Conservation (phyloP, 1,284 basidiomycete species). For the Rhodotorula sp. region DNA sequence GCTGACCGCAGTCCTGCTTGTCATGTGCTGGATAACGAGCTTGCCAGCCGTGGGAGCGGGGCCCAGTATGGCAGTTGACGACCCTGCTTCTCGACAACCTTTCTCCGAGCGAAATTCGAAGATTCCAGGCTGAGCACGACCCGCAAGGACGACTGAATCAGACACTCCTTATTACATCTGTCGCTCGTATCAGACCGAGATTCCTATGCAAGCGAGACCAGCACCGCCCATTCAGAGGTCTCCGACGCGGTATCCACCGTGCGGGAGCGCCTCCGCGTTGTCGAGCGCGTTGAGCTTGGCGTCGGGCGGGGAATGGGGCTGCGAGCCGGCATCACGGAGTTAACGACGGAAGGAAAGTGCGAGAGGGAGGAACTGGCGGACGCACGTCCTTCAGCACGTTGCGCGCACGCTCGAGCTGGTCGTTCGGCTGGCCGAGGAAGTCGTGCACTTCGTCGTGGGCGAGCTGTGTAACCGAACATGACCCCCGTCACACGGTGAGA, state of each 20-base stretch:
- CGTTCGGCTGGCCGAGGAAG: conserved; percentile 1
- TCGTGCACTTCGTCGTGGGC: conserved; percentile 8
- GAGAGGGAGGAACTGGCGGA: background rate
- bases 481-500: background rate
- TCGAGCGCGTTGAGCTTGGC: conserved; percentile 25
- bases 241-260: conserved; percentile 20
- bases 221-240: conserved; percentile 7
- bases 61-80: no score
- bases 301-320: conserved; percentile 17
- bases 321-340: background rate
- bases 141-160: background rate
- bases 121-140: no score
- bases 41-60: no score
- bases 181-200: background rate
- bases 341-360: background rate
- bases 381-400: conserved; percentile 5
- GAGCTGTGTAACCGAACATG: background rate
- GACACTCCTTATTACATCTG: background rate
- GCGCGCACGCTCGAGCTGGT: background rate
- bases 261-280: conserved; percentile 19
- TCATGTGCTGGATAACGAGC: no score
- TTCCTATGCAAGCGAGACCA: background rate
- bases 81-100: no score
- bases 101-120: no score
- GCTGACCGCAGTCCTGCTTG: no score